phyloP scores from a whole-genome alignment of 352 stramenopile species.

The Thraustochytrium striatum region DNA sequence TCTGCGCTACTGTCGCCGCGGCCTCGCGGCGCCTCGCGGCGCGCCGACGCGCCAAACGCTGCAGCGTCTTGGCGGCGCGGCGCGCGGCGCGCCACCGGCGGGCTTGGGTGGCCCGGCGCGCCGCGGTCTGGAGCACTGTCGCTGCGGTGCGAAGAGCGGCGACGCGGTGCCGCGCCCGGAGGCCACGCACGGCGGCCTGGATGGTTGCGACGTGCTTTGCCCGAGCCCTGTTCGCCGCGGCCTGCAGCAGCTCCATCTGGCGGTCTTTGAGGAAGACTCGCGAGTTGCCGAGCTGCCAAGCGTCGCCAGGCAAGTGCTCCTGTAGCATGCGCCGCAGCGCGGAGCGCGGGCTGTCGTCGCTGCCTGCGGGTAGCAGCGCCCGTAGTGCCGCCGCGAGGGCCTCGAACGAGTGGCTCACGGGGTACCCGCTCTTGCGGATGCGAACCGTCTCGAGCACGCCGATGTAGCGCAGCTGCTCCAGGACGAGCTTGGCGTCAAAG shows the following conservation, averaged over 20 bases:
- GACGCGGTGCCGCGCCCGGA: constrained; percentile 65
- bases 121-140: constrained; percentile 36
- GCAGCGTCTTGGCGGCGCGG: no score
- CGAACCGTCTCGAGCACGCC: constrained; percentile 97
- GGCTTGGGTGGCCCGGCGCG: no score
- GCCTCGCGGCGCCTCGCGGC: no score
- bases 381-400: constrained; percentile 52
- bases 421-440: constrained; percentile 94
- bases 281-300: constrained; percentile 44
- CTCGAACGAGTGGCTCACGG: constrained; percentile 89
- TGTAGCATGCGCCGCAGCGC: background rate
- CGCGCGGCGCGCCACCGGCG: no score
- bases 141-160: constrained; percentile 59
- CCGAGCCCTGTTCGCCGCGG: constrained; percentile 46
- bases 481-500: constrained; percentile 82
- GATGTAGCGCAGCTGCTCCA: constrained; percentile 89
- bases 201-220: constrained; percentile 58
- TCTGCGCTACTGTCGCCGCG: no score
- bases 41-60: no score
- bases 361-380: constrained; percentile 3
- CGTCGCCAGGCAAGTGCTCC: background rate
- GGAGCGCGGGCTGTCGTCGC: background rate
- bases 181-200: constrained; percentile 68
- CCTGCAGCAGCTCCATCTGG: constrained; percentile 52
- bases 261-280: constrained; percentile 41